A percentile compares a stretch with the other conserved stretches of the same genome.
Conservation (phyloP, 225 moss, liverwort and hornwort species). For the Lunularia cruciata region DNA sequence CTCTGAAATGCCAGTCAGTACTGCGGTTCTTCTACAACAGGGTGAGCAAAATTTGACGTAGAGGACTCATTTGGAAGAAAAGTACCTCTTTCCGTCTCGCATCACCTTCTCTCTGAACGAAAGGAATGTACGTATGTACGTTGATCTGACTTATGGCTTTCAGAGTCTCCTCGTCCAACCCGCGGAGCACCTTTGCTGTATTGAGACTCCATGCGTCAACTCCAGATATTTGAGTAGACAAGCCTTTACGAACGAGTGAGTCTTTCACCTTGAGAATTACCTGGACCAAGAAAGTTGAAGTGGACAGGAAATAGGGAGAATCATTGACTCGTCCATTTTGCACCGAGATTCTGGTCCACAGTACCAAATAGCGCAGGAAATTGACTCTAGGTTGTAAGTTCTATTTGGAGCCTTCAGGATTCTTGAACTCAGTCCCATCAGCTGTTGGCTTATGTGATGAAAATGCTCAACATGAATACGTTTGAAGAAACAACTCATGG, state of each 20-base stretch:
- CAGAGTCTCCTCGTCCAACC: slow-evolving; percentile 60
- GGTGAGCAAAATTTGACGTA: background rate
- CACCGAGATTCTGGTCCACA: background rate
- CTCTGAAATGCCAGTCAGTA: too few relatives aligned
- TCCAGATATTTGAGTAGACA: slow-evolving; percentile 63
- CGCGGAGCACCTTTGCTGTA: slow-evolving; percentile 63
- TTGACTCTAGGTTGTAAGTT: too few relatives aligned
- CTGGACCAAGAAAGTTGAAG: slow-evolving; percentile 34
- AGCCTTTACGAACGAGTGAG: slow-evolving; percentile 50
- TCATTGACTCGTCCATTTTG: background rate
- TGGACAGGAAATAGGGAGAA: background rate
- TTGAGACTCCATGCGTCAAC: slow-evolving; percentile 93
- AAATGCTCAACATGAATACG: too few relatives aligned
- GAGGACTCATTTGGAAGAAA: too few relatives aligned
- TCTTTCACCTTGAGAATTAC: slow-evolving; percentile 63
- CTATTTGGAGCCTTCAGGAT: too few relatives aligned
- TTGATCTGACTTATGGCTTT: slow-evolving; percentile 74
- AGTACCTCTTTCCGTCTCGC: slow-evolving; percentile 80
- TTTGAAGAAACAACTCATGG: too few relatives aligned
- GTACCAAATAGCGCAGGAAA: too few relatives aligned
- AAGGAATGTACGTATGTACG: slow-evolving; percentile 74
- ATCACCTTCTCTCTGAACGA: slow-evolving; percentile 83
- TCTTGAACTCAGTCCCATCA: too few relatives aligned
- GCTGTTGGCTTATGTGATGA: too few relatives aligned
- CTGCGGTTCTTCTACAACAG: too few relatives aligned